Conservation (phyloP, 371 early-diverging fungal species). For the Mortierella sp. region DNA sequence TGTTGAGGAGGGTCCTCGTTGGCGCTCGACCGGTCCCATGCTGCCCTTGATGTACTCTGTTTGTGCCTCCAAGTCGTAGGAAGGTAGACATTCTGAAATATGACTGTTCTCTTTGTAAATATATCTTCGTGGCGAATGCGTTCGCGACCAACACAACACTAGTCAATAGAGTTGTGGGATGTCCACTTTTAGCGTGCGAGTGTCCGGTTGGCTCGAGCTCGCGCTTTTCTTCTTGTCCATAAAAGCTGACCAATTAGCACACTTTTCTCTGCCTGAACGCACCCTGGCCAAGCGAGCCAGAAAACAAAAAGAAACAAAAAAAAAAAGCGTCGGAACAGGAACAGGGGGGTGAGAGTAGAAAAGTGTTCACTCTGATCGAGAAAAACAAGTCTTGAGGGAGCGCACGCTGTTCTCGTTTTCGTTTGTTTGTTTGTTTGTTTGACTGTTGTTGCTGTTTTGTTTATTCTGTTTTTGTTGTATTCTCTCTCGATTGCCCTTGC, state of each 20-base stretch:
- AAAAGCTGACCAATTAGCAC: neutral
- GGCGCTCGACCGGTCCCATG: conserved; percentile 35
- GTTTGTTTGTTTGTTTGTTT: neutral
- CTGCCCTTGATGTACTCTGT: conserved; percentile 56
- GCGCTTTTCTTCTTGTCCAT: neutral
- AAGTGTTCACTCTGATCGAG: neutral
- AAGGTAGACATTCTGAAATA: neutral
- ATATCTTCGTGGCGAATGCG: neutral
- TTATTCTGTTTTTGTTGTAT: neutral
- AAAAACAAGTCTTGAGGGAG: neutral
- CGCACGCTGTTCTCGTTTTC: neutral
- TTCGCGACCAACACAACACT: neutral
- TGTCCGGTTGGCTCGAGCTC: neutral
- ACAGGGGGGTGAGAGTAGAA: neutral
- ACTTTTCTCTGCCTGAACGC: neutral
- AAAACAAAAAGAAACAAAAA: neutral
- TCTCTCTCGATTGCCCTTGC: neutral
- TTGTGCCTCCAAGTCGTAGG: conserved; percentile 16
- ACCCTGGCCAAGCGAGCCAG: neutral
- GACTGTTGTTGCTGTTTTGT: neutral
- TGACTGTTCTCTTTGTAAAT: conserved; percentile 6
- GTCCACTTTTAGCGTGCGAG: neutral
- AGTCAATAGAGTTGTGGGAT: neutral
- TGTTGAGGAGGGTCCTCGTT: conserved; percentile 45
- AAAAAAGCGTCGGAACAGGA: neutral